Conservation (phyloP, 345 rosid genomes). For the Aquilaria yunnanensis region DNA sequence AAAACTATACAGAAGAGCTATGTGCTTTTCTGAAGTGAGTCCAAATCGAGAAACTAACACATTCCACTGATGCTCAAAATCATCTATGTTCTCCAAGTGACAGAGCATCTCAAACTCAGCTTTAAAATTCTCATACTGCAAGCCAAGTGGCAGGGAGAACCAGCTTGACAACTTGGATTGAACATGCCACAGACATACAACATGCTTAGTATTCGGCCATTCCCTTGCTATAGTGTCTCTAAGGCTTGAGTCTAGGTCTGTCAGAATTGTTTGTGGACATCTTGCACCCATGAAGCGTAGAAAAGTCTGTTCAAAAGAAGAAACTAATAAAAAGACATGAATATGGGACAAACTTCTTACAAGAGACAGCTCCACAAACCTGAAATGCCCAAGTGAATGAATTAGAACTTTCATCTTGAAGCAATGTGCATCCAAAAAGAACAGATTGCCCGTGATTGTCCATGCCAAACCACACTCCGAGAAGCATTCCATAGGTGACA, state of each 20-base stretch:
- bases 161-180: constrained; percentile 80
- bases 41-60: constrained; percentile 63
- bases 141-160: constrained; percentile 67
- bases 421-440: constrained; percentile 72
- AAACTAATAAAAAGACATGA: constrained; percentile 24
- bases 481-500: constrained; percentile 72
- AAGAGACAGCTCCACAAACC: constrained; percentile 54
- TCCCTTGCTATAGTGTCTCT: constrained; percentile 77
- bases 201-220: constrained; percentile 69
- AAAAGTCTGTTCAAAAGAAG: constrained; percentile 73
- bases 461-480: constrained; percentile 80
- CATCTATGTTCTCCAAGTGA: constrained; percentile 52
- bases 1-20: constrained; percentile 33
- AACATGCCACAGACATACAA: constrained; percentile 59
- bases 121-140: constrained; percentile 68
- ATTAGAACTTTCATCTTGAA: constrained; percentile 66
- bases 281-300: constrained; percentile 74
- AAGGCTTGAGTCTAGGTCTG: constrained; percentile 76
- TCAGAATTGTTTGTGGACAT: constrained; percentile 71
- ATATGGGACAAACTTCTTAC: constrained; percentile 23
- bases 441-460: constrained; percentile 61
- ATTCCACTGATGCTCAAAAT: constrained; percentile 81
- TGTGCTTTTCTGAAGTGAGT: constrained; percentile 75
- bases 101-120: constrained; percentile 59
- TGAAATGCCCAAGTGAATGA: constrained; percentile 93